phyloP scores from a whole-genome alignment of 2,329 filamentous ascomycete species.

The Penicillium freii region DNA sequence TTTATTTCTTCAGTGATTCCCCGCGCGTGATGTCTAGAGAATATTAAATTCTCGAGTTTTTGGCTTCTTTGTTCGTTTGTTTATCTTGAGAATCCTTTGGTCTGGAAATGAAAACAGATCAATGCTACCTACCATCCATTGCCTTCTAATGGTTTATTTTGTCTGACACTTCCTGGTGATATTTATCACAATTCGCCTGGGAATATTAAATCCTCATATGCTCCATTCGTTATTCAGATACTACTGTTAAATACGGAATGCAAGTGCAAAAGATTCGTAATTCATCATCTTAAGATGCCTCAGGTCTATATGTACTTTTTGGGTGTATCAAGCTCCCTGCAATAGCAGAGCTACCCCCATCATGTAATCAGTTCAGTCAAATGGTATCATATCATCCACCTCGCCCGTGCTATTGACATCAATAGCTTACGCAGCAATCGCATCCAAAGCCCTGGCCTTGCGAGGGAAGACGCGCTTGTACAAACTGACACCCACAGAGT shows the following conservation, averaged over 20 bases:
- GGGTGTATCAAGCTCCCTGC: slow-evolving; percentile 14
- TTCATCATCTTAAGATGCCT: slow-evolving; percentile 29
- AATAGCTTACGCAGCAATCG: slow-evolving; percentile 23
- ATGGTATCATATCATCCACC: slow-evolving; percentile 33
- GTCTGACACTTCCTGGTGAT: not conserved
- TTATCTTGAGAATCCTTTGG: slow-evolving; percentile 2
- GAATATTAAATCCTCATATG: not conserved
- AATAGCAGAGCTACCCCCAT: slow-evolving; percentile 11
- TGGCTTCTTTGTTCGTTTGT: slow-evolving; percentile 8
- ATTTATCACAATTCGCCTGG: not conserved
- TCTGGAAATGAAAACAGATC: slow-evolving; percentile 8
- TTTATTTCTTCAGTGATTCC: slow-evolving; percentile 25
- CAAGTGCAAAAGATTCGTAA: slow-evolving; percentile 26
- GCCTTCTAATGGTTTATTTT: not conserved
- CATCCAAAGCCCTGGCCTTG: slow-evolving; percentile 54
- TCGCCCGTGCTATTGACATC: slow-evolving; percentile 3
- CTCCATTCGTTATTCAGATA: not conserved
- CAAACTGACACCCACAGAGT: slow-evolving; percentile 84
- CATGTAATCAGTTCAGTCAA: slow-evolving; percentile 23
- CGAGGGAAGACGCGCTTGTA: slow-evolving; percentile 86
- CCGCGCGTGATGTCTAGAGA: slow-evolving; percentile 20
- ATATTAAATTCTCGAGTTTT: slow-evolving; percentile 12
- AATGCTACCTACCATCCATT: not conserved
- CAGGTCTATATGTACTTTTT: slow-evolving; percentile 32
- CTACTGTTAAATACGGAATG: not conserved